Conservation (phyloP, 768 basidiomycete genomes). For the Pleurotus tuber-regium region DNA sequence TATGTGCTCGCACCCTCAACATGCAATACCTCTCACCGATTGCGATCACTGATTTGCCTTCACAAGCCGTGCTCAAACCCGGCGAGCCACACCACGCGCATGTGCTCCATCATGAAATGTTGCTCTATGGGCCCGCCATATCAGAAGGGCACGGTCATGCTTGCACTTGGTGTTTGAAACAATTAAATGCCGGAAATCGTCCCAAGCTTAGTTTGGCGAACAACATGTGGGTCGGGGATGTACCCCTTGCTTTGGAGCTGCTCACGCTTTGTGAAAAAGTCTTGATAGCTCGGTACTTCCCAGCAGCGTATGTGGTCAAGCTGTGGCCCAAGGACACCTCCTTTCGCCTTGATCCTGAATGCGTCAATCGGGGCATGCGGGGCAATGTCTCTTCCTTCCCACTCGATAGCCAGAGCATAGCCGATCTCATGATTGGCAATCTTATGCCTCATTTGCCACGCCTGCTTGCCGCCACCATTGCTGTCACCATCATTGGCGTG, state of each 20-base stretch:
- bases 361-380: constrained; percentile 12
- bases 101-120: not conserved
- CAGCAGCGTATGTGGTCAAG: constrained; percentile 21
- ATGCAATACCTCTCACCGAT: no score
- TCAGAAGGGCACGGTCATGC: not conserved
- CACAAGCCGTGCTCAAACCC: no score
- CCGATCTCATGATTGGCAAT: constrained; percentile 18
- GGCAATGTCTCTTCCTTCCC: constrained; percentile 21
- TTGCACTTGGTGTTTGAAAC: not conserved
- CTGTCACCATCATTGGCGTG: not conserved
- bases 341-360: not conserved
- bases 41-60: no score
- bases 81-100: not conserved
- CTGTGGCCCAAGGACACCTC: constrained; percentile 18
- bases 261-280: constrained; percentile 24
- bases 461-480: not conserved
- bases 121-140: not conserved
- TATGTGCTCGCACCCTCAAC: no score
- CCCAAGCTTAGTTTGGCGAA: constrained; percentile 11
- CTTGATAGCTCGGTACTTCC: constrained; percentile 18
- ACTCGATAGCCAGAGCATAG: constrained; percentile 14
- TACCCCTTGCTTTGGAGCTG: constrained; percentile 15
- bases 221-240: constrained; percentile 23
- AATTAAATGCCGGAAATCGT: not conserved
- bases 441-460: constrained; percentile 15